phyloP scores from a whole-genome alignment of 2,329 filamentous ascomycete species.

The Phaeosphaeria sp. region DNA sequence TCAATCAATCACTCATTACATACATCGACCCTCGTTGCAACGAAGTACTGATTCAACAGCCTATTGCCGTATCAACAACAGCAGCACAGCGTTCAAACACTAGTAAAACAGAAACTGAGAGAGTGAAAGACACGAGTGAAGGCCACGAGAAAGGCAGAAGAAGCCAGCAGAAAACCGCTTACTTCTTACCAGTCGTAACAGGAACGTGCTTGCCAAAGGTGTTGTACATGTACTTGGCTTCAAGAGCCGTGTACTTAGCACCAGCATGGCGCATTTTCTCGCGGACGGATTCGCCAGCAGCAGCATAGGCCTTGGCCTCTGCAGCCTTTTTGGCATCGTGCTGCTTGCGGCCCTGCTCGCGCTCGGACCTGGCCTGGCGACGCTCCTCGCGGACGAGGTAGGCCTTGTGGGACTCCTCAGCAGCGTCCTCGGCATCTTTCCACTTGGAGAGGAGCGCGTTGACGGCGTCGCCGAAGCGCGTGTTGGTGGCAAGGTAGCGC shows the following conservation, averaged over 20 bases:
- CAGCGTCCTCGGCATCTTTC: not conserved
- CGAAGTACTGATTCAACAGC: too few relatives aligned
- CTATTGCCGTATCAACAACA: too few relatives aligned
- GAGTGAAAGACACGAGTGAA: too few relatives aligned
- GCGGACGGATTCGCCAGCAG: not conserved
- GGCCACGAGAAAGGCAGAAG: too few relatives aligned
- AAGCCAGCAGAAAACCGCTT: not conserved
- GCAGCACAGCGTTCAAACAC: too few relatives aligned
- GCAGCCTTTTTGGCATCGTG: not conserved
- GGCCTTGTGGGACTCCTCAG: not conserved
- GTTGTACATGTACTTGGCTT: not conserved
- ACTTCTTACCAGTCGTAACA: not conserved
- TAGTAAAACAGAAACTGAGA: too few relatives aligned
- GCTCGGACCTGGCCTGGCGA: not conserved
- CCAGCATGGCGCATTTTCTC: not conserved
- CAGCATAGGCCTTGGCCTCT: not conserved
- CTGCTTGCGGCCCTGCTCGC: not conserved
- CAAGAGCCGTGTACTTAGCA: not conserved
- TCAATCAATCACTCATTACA: too few relatives aligned
- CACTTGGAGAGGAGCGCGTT: not conserved
- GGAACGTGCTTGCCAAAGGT: not conserved
- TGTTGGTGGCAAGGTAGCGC: not conserved
- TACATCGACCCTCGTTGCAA: too few relatives aligned
- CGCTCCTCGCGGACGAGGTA: not conserved
- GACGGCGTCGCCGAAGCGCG: not conserved